Base-by-base conservation (phyloP, 2,329 filamentous ascomycete species). In the Mollisia scopiformis region DNA sequence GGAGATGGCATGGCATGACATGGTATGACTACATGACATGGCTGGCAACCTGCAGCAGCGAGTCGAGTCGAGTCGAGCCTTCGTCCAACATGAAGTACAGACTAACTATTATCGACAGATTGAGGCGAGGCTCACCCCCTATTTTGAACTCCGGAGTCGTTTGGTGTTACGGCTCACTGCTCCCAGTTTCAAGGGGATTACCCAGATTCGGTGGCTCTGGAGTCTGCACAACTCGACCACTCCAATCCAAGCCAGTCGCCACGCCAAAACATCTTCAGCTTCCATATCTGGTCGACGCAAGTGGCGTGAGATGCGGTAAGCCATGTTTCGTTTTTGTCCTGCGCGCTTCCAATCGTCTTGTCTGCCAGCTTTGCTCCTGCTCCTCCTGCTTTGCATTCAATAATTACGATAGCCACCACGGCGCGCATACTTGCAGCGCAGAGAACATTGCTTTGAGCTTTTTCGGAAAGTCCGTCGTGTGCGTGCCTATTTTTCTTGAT, bases 181-280 rank as follows among this genome's bases (percentile, higher is more conserved):
- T n/a, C n/a, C n/a, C n/a, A n/a, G n/a, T n/a, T n/a, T n/a, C n/a
- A n/a, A n/a, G n/a, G n/a, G n/a, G n/a, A n/a, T n/a, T n/a, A n/a
- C n/a, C n/a, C n/a, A n/a, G n/a, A n/a, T n/a, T n/a, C n/a, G 49
- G 49, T 51, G 49, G 49, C 49, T 47, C 43, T 51, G 49, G n/a
- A n/a, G n/a, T n/a, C 19, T 51, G 49, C 33, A 28, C 49, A 43
- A 43, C 39, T 43, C 39, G 19, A 51, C 28, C 28, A 33, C 43
- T 47, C n/a, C n/a, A n/a, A n/a, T 28, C 43, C 43, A 47, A 28
- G 39, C 5, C 39, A 21, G n/a, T 21, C 19, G 14, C 27, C 6
- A 6, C 23, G 14, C 46, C 43, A 13, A 50, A 33, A 19, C 19
- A 14, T 13, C 14, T 23, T 51, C 49, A 33, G 27, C 49, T 51